Base-by-base conservation (phyloP, 306 rosid genomes). In the Albizia julibrissin region DNA sequence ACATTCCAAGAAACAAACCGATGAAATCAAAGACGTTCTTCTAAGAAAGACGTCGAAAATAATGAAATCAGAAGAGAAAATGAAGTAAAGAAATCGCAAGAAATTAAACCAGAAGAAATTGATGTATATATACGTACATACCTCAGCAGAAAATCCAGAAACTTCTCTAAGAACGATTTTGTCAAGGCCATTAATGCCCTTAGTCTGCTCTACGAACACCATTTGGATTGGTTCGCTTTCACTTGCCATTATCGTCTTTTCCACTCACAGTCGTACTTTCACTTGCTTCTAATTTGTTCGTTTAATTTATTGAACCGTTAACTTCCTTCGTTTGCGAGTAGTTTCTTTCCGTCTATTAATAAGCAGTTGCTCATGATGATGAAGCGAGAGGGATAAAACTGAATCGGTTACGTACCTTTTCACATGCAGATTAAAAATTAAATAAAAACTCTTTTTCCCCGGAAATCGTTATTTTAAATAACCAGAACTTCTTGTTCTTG, bases 121-220 rank as follows among this genome's bases (percentile, higher is more conserved):
- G 44, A 33, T 19, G 27, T 56, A n/a, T 16, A 46, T 14, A 14
- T 13, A 46, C 2, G 4, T 49, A 49, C 21, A 49, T 3, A 91
- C 95, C 93, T 91, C 92, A 1, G 88, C 91, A 22, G 95, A 88
- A 81, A 47, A 82, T 44, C 95, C 93, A 27, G 91, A 87, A 66
- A 69, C 77, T 81, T 88, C 87, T 83, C 83, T 84, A 47, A 91
- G 95, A 85, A 91, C 80, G 83, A 91, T 61, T 85, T 87, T 91
- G 27, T 79, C 80, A n/a, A 91, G 85, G 10, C 95, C 93, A 89
- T 89, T 82, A 6, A 62, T 39, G 37, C 85, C 95, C 81, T 2
- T 69, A 59, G 80, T 47, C 14, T 79, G 86, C 79, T 91, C 84
- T 8, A 91, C 93, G 44, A 75, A 80, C 24, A 69, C 83, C 68